Percentiles rank a stretch among this genome's conserved stretches.
Evolutionary conservation across 306 rosid species (phyloP).

Genomic region (Cicer bijugum): DNA sequence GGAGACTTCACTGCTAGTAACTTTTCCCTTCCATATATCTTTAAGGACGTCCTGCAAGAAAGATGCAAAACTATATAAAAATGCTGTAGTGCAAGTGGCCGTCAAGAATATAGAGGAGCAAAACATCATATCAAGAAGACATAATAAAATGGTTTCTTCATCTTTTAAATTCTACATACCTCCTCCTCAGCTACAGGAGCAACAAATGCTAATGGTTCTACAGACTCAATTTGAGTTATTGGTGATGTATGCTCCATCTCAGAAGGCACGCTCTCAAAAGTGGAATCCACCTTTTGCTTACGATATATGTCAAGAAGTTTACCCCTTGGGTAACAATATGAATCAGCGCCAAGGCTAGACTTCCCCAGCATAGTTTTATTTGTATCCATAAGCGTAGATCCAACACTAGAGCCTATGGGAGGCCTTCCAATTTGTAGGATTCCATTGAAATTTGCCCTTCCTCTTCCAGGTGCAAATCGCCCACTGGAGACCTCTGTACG

Average conservation of each 20-base stretch:
- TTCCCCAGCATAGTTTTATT: slow-evolving; percentile 54
- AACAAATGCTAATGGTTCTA: slow-evolving; percentile 66
- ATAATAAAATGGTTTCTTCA: background rate
- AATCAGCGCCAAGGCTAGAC: slow-evolving; percentile 45
- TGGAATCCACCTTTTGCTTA: slow-evolving; percentile 51
- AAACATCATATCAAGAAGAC: slow-evolving; percentile 9
- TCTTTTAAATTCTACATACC: slow-evolving; percentile 51
- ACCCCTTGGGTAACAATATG: slow-evolving; percentile 70
- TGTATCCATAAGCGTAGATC: slow-evolving; percentile 49
- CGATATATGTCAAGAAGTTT: slow-evolving; percentile 80
- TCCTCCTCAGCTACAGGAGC: slow-evolving; percentile 73
- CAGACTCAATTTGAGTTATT: slow-evolving; percentile 50
- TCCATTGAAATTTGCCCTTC: slow-evolving; percentile 57
- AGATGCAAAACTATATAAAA: slow-evolving; percentile 31
- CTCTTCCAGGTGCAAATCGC: slow-evolving; percentile 70
- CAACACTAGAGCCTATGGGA: slow-evolving; percentile 48
- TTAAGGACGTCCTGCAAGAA: slow-evolving; percentile 58
- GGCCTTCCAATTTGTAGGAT: slow-evolving; percentile 57
- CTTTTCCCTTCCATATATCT: slow-evolving; percentile 66
- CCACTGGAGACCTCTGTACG: slow-evolving; percentile 59
- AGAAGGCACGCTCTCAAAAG: slow-evolving; percentile 51
- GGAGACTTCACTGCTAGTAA: slow-evolving; percentile 58
- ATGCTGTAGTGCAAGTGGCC: background rate
- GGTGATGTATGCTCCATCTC: slow-evolving; percentile 57
- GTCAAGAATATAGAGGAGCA: slow-evolving; percentile 11